Evolutionary conservation across 2,329 filamentous ascomycete species (phyloP).

Genomic region (Neopestalotiopsis sp.): DNA sequence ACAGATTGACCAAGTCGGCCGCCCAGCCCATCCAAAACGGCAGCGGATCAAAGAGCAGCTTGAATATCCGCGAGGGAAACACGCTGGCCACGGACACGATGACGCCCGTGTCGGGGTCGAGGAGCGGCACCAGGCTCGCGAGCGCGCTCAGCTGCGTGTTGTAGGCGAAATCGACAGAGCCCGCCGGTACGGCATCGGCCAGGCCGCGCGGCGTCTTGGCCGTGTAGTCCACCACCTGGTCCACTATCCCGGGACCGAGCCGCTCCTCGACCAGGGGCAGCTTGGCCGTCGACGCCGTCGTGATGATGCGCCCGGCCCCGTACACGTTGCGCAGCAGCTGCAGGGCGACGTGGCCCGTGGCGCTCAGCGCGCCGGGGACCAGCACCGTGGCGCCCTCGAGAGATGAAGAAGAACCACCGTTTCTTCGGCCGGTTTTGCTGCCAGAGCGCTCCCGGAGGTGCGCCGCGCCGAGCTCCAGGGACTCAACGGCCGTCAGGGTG

Average conservation of each 20-base stretch:
- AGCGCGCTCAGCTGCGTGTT: conserved; percentile 51
- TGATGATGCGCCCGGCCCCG: conserved; percentile 50
- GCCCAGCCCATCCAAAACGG: conserved; percentile 44
- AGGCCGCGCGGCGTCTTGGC: conserved; percentile 39
- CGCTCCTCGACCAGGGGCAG: conserved; percentile 46
- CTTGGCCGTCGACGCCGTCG: conserved; percentile 59
- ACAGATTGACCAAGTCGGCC: conserved; percentile 41
- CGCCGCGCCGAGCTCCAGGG: conserved; percentile 43
- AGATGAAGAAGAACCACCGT: conserved; percentile 19
- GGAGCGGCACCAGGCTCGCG: conserved; percentile 41
- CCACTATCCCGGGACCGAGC: conserved; percentile 47
- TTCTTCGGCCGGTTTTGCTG: conserved; percentile 17
- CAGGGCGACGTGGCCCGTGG: conserved; percentile 49
- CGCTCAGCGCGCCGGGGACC: conserved; percentile 54
- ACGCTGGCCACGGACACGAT: conserved; percentile 46
- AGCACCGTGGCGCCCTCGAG: conserved; percentile 57
- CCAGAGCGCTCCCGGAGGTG: conserved; percentile 34
- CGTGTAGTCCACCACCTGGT: conserved; percentile 57
- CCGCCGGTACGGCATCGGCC: conserved; percentile 40
- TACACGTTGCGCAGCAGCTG: conserved; percentile 58
- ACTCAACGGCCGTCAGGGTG: conserved; percentile 49
- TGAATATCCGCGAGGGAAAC: conserved; percentile 36
- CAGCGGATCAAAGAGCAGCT: conserved; percentile 34
- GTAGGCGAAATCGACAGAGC: conserved; percentile 54
- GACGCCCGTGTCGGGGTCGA: conserved; percentile 42